Evolutionary conservation across 2,329 filamentous ascomycete genomes (phyloP).

Genomic region (Bipolaris oryzae): DNA sequence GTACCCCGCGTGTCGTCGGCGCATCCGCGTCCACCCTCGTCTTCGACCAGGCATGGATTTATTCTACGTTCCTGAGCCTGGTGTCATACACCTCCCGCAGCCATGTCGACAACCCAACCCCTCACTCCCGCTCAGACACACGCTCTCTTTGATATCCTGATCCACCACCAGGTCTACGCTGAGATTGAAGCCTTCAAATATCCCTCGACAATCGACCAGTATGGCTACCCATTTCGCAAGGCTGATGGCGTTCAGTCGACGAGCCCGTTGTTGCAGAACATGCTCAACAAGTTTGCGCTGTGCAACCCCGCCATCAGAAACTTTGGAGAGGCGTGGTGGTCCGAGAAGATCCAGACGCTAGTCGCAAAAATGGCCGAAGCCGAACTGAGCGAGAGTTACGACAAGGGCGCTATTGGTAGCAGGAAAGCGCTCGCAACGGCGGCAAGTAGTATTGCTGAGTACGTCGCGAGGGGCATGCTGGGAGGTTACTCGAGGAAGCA

Average conservation of each 20-base stretch:
- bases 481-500: slow-evolving; percentile 61
- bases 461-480: slow-evolving; percentile 68
- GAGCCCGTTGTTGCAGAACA: slow-evolving; percentile 70
- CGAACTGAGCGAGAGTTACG: slow-evolving; percentile 79
- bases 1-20: slow-evolving; percentile 17
- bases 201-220: slow-evolving; percentile 66
- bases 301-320: slow-evolving; percentile 69
- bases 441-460: slow-evolving; percentile 71
- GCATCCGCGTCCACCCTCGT: slow-evolving; percentile 16
- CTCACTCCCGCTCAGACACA: slow-evolving; percentile 55
- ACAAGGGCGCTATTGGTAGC: slow-evolving; percentile 75
- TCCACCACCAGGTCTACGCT: slow-evolving; percentile 61
- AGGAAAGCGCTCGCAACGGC: slow-evolving; percentile 77
- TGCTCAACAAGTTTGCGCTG: slow-evolving; percentile 69
- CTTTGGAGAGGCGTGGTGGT: slow-evolving; percentile 57
- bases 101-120: slow-evolving; percentile 26
- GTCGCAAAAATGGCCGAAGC: slow-evolving; percentile 62
- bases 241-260: slow-evolving; percentile 54
- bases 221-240: slow-evolving; percentile 71
- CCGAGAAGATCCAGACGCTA: slow-evolving; percentile 50
- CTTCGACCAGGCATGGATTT: slow-evolving; percentile 5
- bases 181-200: slow-evolving; percentile 76
- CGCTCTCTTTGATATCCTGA: slow-evolving; percentile 61
- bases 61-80: not conserved
- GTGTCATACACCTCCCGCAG: slow-evolving; percentile 5